Percentiles rank a stretch among this genome's conserved stretches.
Conservation (phyloP, 257 asterid genomes). For the Solanum habrochaites region DNA sequence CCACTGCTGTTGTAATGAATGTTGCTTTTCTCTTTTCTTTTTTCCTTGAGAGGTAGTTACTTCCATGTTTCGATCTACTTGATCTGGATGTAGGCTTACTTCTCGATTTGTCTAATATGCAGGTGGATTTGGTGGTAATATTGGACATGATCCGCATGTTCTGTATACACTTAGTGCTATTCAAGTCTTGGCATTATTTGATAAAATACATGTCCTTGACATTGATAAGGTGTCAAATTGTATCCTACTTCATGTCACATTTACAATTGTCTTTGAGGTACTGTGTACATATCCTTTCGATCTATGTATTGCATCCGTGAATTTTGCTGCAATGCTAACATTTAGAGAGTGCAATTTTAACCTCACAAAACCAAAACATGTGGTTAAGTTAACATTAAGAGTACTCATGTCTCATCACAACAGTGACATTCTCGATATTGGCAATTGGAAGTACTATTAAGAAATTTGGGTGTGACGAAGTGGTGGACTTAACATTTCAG, state of each 20-base stretch:
- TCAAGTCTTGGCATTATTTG: slow-evolving; percentile 79
- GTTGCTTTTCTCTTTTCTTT: not conserved
- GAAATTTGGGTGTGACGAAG: not conserved
- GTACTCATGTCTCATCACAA: not conserved
- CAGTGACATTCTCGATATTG: not conserved
- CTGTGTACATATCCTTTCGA: not conserved
- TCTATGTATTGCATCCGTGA: not conserved
- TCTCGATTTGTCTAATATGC: not conserved
- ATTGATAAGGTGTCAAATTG: slow-evolving; percentile 63
- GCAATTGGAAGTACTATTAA: not conserved
- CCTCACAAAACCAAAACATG: not conserved
- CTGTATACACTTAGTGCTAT: slow-evolving; percentile 78
- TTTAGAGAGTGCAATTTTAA: not conserved
- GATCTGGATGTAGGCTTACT: not conserved
- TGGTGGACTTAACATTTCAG: slow-evolving; percentile 38
- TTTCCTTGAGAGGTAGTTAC: not conserved
- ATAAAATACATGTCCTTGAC: slow-evolving; percentile 69
- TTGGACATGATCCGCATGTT: slow-evolving; percentile 90
- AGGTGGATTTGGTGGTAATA: slow-evolving; percentile 96
- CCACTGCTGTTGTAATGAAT: not conserved
- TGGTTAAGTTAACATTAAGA: not conserved
- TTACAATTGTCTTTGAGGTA: not conserved
- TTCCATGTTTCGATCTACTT: not conserved
- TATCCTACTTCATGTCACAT: slow-evolving; percentile 36
- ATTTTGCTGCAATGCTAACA: not conserved